Base-by-base conservation (phyloP, 1,284 basidiomycete genomes). In the Ustilago trichophora region DNA sequence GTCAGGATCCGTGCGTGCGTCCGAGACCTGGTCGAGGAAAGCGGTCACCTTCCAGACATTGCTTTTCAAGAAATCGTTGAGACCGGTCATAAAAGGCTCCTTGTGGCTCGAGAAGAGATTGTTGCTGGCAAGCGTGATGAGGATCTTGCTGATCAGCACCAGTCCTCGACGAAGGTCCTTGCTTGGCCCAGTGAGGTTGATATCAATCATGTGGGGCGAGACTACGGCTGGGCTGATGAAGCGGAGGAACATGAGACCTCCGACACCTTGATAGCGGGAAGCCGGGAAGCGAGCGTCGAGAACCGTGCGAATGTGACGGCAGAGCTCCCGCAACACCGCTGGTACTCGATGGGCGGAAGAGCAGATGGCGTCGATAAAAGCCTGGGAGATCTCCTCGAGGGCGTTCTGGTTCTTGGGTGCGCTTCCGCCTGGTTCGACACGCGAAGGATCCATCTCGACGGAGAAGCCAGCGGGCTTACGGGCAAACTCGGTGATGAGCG, bases 221-320 rank as follows among this genome's bases (percentile, higher is more conserved):
- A 77, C 76, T 11, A 78, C 67, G 11, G 73, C 76, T 2, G 76
- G 76, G 32, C 64, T 74, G 60, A 78, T 78, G 58, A 78, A 75
- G 26, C 76, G 70, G 24, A 78, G 60, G 42, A 78, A 77, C 49
- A 78, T 77, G 45, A 78, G 73, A 22, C 75, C 76, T 5, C 75
- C 76, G 10, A 77, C 73, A 22, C 76, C 76, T 31, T 78, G 76
- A 27, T 78, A 78, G 38, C 73, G 59, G 10, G 76, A 73, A 33
- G 66, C 59, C 22, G 76, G 76, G 56, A 78, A 78, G 33, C 69
- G 66, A 11, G 48, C 55, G 38, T 78, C 76, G 38, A 77, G 73
- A 21, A 77, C 54, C 18, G 49, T 54, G 47, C 75, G 72, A 25
- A 78, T 78, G 55, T 77, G 76, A 11, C 76, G 67, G 44, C 75